Percentiles rank a stretch among this genome's conserved stretches.
phyloP scores from a whole-genome alignment of 352 stramenopile genomes.

The Phytopythium sindhum region DNA sequence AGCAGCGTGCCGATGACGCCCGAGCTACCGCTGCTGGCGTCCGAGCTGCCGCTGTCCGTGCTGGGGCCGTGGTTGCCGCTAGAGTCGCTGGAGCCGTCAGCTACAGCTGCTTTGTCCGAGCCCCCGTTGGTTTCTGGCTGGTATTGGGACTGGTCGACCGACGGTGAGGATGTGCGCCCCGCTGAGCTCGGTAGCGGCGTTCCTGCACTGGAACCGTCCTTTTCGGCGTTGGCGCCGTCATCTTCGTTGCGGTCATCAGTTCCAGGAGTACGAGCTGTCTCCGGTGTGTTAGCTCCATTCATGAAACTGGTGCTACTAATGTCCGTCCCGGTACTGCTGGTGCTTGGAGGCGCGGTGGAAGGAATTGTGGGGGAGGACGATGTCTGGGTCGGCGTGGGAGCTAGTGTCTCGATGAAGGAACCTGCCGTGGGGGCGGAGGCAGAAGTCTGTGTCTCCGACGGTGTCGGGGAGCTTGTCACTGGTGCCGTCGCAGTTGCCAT shows the following conservation, averaged over 20 bases:
- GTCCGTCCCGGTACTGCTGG: background rate
- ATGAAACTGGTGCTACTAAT: background rate
- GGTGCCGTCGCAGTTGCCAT: background rate
- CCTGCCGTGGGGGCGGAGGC: background rate
- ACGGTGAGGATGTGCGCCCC: background rate
- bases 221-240: background rate
- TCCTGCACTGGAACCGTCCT: background rate
- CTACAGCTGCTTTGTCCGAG: background rate
- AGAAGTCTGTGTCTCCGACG: background rate
- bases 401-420: background rate
- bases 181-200: background rate
- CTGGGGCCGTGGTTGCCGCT: background rate
- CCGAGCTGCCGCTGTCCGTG: background rate
- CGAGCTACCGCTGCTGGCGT: background rate
- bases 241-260: background rate
- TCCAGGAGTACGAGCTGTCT: background rate
- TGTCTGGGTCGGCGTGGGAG: background rate
- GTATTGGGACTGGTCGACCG: conserved; percentile 1
- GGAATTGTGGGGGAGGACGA: background rate
- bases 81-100: background rate
- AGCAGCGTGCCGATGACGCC: conserved; percentile 13
- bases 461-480: background rate
- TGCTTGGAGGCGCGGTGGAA: background rate
- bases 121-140: background rate
- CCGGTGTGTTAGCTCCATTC: background rate